A percentile compares a stretch with the other conserved stretches of the same genome.
Conservation (phyloP, 495 filamentous ascomycete genomes). For the Penicillium dipodomyicola region DNA sequence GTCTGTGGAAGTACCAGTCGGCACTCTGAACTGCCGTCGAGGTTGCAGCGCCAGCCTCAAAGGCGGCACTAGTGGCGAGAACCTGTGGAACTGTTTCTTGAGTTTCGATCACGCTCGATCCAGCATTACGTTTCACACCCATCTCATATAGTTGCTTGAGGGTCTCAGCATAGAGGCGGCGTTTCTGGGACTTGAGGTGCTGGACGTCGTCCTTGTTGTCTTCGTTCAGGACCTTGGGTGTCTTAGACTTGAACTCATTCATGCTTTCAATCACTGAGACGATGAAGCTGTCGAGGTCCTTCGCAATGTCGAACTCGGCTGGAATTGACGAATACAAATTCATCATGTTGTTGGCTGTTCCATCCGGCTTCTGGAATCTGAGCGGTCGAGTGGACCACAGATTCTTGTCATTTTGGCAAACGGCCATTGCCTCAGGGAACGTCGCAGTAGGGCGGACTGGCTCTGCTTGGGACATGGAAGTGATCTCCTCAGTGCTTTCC, state of each 20-base stretch:
- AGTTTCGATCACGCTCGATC: slow-evolving; percentile 61
- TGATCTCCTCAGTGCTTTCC: slow-evolving; percentile 38
- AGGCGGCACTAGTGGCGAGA: slow-evolving; percentile 51
- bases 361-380: slow-evolving; percentile 65
- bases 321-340: slow-evolving; percentile 52
- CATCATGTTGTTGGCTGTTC: slow-evolving; percentile 63
- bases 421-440: slow-evolving; percentile 44
- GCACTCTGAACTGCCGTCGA: slow-evolving; percentile 36
- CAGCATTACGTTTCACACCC: slow-evolving; percentile 81
- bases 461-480: slow-evolving; percentile 13
- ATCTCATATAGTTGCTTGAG: slow-evolving; percentile 77
- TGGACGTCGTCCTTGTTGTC: slow-evolving; percentile 79
- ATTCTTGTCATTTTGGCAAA: slow-evolving; percentile 52
- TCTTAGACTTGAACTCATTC: slow-evolving; percentile 71
- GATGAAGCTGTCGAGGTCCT: slow-evolving; percentile 64
- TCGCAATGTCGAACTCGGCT: slow-evolving; percentile 52
- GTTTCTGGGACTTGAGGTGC: slow-evolving; percentile 85
- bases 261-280: slow-evolving; percentile 65
- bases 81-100: slow-evolving; percentile 70
- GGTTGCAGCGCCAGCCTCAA: slow-evolving; percentile 26
- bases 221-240: slow-evolving; percentile 69
- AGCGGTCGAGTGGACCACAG: slow-evolving; percentile 61
- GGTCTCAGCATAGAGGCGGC: slow-evolving; percentile 85
- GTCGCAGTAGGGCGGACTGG: slow-evolving; percentile 20
- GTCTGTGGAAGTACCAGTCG: slow-evolving; percentile 76